These are phyloP conservation scores for Candida tetrigidarum DNA, from an alignment of 1,139 yeast genomes.

Conservation along the genomic window DNA sequence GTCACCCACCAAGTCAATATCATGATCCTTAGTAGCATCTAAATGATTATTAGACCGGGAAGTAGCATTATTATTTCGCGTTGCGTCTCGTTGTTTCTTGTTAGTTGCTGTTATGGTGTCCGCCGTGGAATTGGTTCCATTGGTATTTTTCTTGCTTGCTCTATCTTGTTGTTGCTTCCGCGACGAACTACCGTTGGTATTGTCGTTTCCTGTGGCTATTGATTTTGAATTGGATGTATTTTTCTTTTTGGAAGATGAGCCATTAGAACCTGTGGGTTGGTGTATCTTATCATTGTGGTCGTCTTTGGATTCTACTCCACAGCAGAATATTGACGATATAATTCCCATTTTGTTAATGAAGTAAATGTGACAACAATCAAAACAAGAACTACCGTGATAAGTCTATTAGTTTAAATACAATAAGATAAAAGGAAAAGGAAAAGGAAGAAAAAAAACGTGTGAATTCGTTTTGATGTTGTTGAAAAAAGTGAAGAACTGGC, in stretches of 20 bases:
- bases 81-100: background rate
- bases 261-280: constrained; percentile 9
- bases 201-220: constrained; percentile 4
- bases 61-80: constrained; percentile 1
- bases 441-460: background rate
- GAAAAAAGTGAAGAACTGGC: background rate
- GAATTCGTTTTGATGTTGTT: background rate
- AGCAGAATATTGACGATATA: constrained; percentile 43
- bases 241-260: constrained; percentile 7
- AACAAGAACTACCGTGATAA: background rate
- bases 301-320: constrained; percentile 42
- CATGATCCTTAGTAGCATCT: constrained; percentile 4
- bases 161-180: constrained; percentile 3
- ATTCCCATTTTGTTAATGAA: constrained; percentile 23
- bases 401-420: constrained; percentile 5
- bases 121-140: constrained; percentile 4
- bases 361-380: background rate
- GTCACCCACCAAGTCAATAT: constrained; percentile 2
- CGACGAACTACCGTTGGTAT: constrained; percentile 1
- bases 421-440: no score
- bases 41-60: constrained; percentile 9
- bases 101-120: background rate
- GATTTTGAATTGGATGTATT: constrained; percentile 8
- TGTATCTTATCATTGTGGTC: constrained; percentile 34
- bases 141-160: constrained; percentile 4